Evolutionary conservation across 2,329 filamentous ascomycete genomes (phyloP), one percentile per base, ranked within the genome.

Genomic region (Aspergillus hiratsukae): DNA sequence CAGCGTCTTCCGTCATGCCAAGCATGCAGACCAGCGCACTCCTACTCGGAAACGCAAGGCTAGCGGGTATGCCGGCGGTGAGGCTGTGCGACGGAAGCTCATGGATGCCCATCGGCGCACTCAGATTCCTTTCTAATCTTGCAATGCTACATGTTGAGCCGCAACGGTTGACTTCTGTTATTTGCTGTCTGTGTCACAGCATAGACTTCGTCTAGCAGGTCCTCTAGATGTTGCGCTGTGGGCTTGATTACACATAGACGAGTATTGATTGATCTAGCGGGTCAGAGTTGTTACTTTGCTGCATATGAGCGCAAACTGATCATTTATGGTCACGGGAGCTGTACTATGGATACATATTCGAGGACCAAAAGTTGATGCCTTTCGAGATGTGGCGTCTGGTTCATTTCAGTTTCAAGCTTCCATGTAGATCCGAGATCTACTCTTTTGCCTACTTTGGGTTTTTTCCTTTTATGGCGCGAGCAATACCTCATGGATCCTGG

Each of bases 71-170:
- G 61, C 69, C 25, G 70, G 72, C 29, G 74, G 74, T 14, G 74
- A 76, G 55, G 72, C 75, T 29, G 74, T 77, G 48, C 72, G 75
- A 51, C 73, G 75, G 48, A 77, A 76, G 67, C 66, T 77, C 21
- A 71, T 76, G 65, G 73, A 76, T 57, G 72, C 74, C 14, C 75
- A 76, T 52, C 72, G 72, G 25, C 72, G 70, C 57, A 69, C 64
- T 45, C 72, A 75, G 51, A 63, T 75, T 37, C 69, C 73, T 17
- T 70, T 75, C 21, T 74, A 65, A 52, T 49, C 27, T 17, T 41
- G 45, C 19, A 27, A 25, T 23, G 21, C 43, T 21, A 27, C 21
- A 46, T 27, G 11, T 43, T 8, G 4, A 17, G 10, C 43, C 31
- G 6, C 31, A 17, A 17, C 14, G 19, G 49, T 23, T 19, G 19